Base-by-base conservation (phyloP, 78 protist genomes). In the Isochrysis galbana region DNA sequence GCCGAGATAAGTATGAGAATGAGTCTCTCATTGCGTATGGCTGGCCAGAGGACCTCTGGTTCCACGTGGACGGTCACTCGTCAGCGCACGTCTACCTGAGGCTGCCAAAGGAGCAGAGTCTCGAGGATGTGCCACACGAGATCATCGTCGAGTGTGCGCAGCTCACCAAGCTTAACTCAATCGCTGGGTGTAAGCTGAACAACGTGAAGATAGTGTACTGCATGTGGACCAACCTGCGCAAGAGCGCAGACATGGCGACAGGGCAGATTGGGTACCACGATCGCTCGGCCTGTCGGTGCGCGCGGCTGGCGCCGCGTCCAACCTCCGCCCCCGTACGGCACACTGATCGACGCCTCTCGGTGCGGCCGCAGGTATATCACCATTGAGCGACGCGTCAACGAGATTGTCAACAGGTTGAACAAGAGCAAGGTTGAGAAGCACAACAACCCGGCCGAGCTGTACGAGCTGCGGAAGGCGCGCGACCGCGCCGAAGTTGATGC, bases 61-160 rank as follows among this genome's bases (percentile, higher is more conserved):
- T 98, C 78, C 99, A 98, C 94, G 99, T 98, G n/a, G 98, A 98
- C 92, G 54, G 87, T 48, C 90, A 94, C 19, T 96, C 98, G 10
- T 95, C 97, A n/a, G 99, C 99, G 5, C 99, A 98, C 93, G 97
- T 98, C 17, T 98, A 98, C 93, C 45, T 98, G 21, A 90, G 99
- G 32, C 67, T 97, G 34, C 91, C 72, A 1, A 48, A 44, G 26
- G 99, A 97, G 0, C 61, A 91, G 84, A 95, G 90, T 25, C 55
- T 93, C 41, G 95, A 91, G n/a, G 94, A 91, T 23, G 42, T 98
- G 23, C 98, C 98, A 10, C 94, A 34, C 25, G 93, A 46, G n/a
- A 95, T 98, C 32, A 26, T 98, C n/a, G 96, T 96, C 39, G 99
- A 98, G 39, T 94, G 96, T 72, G 47, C 93, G 34, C 99, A 98